A percentile compares a stretch with the other conserved stretches of the same genome.
Conservation (phyloP, 2,329 filamentous ascomycete species). For the Trichoderma arundinaceum region DNA sequence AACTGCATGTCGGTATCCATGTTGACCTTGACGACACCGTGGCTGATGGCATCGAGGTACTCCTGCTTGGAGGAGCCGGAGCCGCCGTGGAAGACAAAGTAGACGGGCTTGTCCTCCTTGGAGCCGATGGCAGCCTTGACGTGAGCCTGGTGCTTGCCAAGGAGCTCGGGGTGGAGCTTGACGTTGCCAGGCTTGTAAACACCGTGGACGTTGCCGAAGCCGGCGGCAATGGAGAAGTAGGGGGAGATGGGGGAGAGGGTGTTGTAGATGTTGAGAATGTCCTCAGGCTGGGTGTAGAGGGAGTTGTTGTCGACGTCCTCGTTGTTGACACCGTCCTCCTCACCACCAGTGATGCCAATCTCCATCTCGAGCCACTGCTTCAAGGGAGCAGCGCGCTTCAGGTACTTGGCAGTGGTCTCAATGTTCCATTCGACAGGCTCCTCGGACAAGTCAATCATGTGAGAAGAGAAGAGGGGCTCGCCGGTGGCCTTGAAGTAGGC, state of each 20-base stretch:
- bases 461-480: constrained; percentile 91
- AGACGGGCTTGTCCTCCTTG: constrained; percentile 87
- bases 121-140: constrained; percentile 79
- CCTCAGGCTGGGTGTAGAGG: constrained; percentile 97
- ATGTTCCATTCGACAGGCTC: constrained; percentile 92
- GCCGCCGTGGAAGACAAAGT: constrained; percentile 99
- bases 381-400: constrained; percentile 92
- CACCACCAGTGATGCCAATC: constrained; percentile 85
- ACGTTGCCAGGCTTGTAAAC: constrained; percentile 99
- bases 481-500: constrained; percentile 90
- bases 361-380: constrained; percentile 99
- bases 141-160: constrained; percentile 93
- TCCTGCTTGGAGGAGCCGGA: constrained; percentile 90
- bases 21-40: constrained; percentile 99
- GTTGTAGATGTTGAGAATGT: constrained; percentile 91
- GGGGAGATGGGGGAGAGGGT: constrained; percentile 83
- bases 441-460: constrained; percentile 99
- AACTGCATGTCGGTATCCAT: constrained; percentile 97
- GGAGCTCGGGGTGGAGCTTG: constrained; percentile 92
- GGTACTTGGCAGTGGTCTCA: constrained; percentile 87
- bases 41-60: constrained; percentile 84
- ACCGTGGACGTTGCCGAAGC: constrained; percentile 98
- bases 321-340: constrained; percentile 99
- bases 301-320: constrained; percentile 95
- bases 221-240: constrained; percentile 97